Evolutionary conservation across 2,329 filamentous ascomycete genomes (phyloP), one percentile per base, ranked within the genome.

Genomic region (Ploettnerulaceae sp.): DNA sequence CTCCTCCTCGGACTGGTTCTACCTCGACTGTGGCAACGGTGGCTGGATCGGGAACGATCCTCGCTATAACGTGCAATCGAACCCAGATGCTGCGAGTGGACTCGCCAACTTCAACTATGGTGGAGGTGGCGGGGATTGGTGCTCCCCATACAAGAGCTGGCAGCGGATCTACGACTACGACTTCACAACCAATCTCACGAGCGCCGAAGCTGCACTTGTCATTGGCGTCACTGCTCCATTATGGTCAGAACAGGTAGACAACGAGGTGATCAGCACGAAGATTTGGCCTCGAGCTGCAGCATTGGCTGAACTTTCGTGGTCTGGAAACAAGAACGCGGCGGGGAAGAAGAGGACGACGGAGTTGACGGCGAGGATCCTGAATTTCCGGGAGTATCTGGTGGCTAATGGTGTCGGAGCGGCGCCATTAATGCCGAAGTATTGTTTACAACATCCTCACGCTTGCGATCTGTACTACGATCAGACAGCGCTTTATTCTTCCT

Each of bases 201-300:
- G 67, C 6, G 72, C 80, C 24, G 67, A 79, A 36, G 77, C 79
- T 24, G 72, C 80, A 61, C 75, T 85, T 14, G 81, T 94, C 3
- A 66, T 91, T 11, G 89, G 89, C 32, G 89, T 86, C 20, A 87
- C 91, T 67, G 79, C 82, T n/a, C 84, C 85, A 39, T 75, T 88
- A 43, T 95, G 88, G 88, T 76, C 76, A 52, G 89, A 94, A 62
- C 75, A 79, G 69, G 82, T 82, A 20, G 89, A 95, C 64, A 67
- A 78, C 6, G 68, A 78, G n/a, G 88, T 82, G 61, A 64, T 94
- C 15, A 86, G 91, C 67, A 68, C 68, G 22, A 79, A 86, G 63
- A 67, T 89, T 15, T 93, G 87, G 88, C 87, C 88, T 7, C 75
- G 87, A 1, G 79, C 78, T 3, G 77, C 76, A 35, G 86, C 84